Conservation (phyloP, 495 filamentous ascomycete genomes). For the Lophium mytilinum region DNA sequence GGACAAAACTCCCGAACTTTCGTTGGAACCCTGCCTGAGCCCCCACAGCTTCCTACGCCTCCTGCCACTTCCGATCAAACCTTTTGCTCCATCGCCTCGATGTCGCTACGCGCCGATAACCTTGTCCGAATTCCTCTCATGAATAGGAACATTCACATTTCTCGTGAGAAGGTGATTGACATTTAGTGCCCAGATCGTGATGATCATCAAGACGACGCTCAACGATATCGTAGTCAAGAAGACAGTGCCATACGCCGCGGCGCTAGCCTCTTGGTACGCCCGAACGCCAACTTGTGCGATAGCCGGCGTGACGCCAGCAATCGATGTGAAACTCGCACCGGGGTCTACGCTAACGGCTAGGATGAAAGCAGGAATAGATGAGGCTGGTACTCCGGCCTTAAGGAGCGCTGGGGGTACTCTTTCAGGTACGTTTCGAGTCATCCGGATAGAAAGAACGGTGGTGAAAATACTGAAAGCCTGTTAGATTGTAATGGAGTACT, state of each 20-base stretch:
- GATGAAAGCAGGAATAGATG: slow-evolving; percentile 7
- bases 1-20: too few relatives aligned
- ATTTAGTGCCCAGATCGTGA: slow-evolving; percentile 9
- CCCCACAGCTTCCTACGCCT: too few relatives aligned
- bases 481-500: background rate
- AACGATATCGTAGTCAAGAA: slow-evolving; percentile 21
- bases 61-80: too few relatives aligned
- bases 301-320: background rate
- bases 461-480: slow-evolving; percentile 6
- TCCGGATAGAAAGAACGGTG: slow-evolving; percentile 14
- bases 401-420: slow-evolving; percentile 6
- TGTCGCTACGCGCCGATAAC: background rate
- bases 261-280: slow-evolving; percentile 13
- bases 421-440: slow-evolving; percentile 6
- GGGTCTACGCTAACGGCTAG: slow-evolving; percentile 3
- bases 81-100: background rate
- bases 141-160: slow-evolving; percentile 12
- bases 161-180: slow-evolving; percentile 9
- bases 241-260: slow-evolving; percentile 11
- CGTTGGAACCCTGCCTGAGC: too few relatives aligned
- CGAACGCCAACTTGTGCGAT: slow-evolving; percentile 7
- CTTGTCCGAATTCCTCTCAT: background rate
- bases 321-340: background rate
- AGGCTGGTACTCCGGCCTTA: slow-evolving; percentile 3
- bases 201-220: slow-evolving; percentile 5